Percentiles rank a stretch among this genome's conserved stretches.
Evolutionary conservation across 2,329 filamentous ascomycete genomes (phyloP).

Genomic region (Cucurbitaria berberidis): DNA sequence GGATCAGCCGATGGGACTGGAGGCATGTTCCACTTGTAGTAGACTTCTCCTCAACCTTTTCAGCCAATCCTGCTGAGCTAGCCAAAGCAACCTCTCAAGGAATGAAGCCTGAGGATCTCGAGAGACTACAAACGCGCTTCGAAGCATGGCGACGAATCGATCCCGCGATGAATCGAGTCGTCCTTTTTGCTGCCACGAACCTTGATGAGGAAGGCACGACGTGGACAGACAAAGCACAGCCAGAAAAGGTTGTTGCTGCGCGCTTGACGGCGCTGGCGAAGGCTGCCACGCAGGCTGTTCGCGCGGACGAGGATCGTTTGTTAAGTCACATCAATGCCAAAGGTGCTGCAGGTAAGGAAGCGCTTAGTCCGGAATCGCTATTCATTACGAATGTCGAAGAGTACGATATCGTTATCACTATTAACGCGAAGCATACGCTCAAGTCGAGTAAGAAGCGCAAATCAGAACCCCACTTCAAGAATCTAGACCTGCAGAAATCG

Average conservation of each 20-base stretch:
- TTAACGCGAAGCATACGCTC: slow-evolving; percentile 63
- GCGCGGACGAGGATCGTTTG: slow-evolving; percentile 60
- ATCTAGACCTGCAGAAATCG: slow-evolving; percentile 66
- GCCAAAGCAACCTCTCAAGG: slow-evolving; percentile 23
- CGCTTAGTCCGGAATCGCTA: slow-evolving; percentile 59
- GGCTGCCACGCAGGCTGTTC: slow-evolving; percentile 64
- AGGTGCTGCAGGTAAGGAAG: background rate
- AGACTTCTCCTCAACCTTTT: slow-evolving; percentile 63
- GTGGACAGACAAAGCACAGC: slow-evolving; percentile 74
- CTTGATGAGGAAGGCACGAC: slow-evolving; percentile 77
- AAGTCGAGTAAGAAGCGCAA: slow-evolving; percentile 30
- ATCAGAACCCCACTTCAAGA: slow-evolving; percentile 72
- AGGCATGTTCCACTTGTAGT: slow-evolving; percentile 79
- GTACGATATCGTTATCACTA: slow-evolving; percentile 84
- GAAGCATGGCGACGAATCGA: slow-evolving; percentile 88
- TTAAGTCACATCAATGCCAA: slow-evolving; percentile 19
- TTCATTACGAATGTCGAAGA: slow-evolving; percentile 77
- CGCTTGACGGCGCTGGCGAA: slow-evolving; percentile 83
- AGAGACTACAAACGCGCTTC: slow-evolving; percentile 72
- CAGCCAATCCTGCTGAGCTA: slow-evolving; percentile 24
- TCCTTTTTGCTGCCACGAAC: slow-evolving; percentile 81
- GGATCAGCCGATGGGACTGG: slow-evolving; percentile 93
- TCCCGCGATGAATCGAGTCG: slow-evolving; percentile 82
- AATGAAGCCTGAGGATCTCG: slow-evolving; percentile 66
- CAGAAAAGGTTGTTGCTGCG: slow-evolving; percentile 81